Evolutionary conservation across 768 basidiomycete genomes (phyloP).

Genomic region (Termitomyces sp.): DNA sequence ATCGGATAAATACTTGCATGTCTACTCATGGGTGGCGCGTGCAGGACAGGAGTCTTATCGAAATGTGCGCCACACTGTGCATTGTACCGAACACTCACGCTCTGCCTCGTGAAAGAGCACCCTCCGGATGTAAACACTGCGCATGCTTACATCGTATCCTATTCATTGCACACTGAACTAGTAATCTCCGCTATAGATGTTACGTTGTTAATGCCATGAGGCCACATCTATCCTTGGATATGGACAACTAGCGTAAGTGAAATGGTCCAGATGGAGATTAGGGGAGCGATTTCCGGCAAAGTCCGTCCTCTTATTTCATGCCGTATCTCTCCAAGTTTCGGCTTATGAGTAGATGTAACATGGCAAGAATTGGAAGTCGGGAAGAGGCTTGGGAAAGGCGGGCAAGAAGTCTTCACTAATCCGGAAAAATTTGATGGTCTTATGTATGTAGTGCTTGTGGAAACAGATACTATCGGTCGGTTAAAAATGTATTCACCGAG

Average conservation of each 20-base stretch:
- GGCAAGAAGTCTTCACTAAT: neutral
- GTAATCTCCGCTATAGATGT: neutral
- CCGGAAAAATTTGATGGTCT: neutral
- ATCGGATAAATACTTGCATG: no score
- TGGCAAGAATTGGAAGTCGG: no score
- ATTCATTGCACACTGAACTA: neutral
- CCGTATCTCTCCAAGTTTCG: neutral
- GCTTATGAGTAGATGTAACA: no score
- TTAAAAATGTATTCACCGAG: no score
- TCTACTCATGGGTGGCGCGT: no score
- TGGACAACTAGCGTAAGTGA: neutral
- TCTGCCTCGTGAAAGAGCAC: no score
- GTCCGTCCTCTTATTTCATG: neutral
- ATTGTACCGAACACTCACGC: neutral
- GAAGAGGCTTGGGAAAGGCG: no score
- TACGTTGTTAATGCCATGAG: no score
- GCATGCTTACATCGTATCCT: no score
- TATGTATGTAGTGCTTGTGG: no score
- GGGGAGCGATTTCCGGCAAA: neutral
- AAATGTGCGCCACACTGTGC: neutral
- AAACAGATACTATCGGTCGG: no score
- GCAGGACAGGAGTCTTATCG: neutral
- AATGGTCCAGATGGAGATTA: neutral
- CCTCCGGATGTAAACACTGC: no score
- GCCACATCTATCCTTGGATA: neutral